Evolutionary conservation across 2,329 filamentous ascomycete genomes (phyloP), one percentile per base, ranked within the genome.

Genomic region (Ilyonectria robusta): DNA sequence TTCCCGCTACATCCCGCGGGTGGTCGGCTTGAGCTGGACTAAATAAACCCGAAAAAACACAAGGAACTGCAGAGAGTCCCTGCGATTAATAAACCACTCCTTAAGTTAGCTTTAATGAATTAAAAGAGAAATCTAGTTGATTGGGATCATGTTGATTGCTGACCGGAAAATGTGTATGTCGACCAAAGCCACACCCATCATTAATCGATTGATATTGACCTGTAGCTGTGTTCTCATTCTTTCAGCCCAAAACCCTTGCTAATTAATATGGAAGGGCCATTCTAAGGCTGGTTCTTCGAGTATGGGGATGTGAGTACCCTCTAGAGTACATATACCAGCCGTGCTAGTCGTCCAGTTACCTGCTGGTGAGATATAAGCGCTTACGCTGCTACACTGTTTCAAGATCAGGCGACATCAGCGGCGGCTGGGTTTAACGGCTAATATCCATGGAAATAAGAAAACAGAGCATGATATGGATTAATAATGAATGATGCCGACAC

Each of bases 351-450:
- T 11, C 31, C 31, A 11, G 8, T 11, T 11, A 15, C 21, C 33
- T 17, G 21, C 4, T 42, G 15, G 61, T 64, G 61, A 64, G 61
- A 64, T 59, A 26, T 59, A 65, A 65, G 62, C 47, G 62, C 62
- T 65, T 65, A 65, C 55, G 26, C 10, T 26, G 17, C 48, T 47
- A 59, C 62, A 2, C 23, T 33, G 55, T 11, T 29, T 19, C 21
- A 17, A 17, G n/a, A 8, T 42, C 15, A 17, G n/a, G 15, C 5
- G 15, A 2, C 40, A n/a, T n/a, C 40, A n/a, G n/a, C 3, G 17
- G 15, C 2, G 6, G 10, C 11, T n/a, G 40, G 40, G n/a, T 17
- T 6, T 6, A 6, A 17, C 13, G 6, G 7, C 19, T 8, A 8
- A n/a, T 19, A 8, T 7, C 15, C 8, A 3, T 42, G 4, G n/a